Evolutionary conservation across 495 filamentous ascomycete species (phyloP), one percentile per base, ranked within the genome.

Genomic region (Aspergillus taichungensis): DNA sequence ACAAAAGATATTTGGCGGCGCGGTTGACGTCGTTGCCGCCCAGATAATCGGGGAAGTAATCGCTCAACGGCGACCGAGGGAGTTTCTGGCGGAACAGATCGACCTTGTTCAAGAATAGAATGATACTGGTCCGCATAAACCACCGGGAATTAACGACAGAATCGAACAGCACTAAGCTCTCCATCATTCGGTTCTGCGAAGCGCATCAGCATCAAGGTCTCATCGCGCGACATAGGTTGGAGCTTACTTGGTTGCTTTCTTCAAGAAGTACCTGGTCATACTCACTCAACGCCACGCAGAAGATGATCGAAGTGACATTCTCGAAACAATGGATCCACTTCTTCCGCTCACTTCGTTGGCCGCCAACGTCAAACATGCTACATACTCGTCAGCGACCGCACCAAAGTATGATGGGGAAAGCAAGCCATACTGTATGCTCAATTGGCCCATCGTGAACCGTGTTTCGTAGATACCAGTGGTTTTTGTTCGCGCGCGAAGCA

Each of bases 241-340:
- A 46, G 49, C 69, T 37, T 78, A 89, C 88, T 76, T 98, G 92
- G 62, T 92, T 95, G 64, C 84, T 94, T 66, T 98, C 90, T 69
- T 98, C 94, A 32, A 96, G 74, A 39, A 98, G 73, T 7, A 94
- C 89, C 65, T 98, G 92, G 59, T 98, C 92, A 62, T 98, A 98
- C 64, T 98, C 92, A 73, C 94, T 97, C 52, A 98, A 71, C 13
- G 92, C 94, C 36, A 98, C 92, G 55, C 92, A 97, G 71, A 98
- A 98, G 55, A 98, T 97, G 64, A 98, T 98, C n/a, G 92, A 98
- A 8, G 92, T 98, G 52, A 98, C 92, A 52, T 96, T 95, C 63
- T 98, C 92, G 62, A 98, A 98, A 72, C 92, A 98, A 68, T 98
- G 92, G 56, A 98, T 98, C 92, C 92, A 98, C 68, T 98, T 98